phyloP scores from a whole-genome alignment of 495 filamentous ascomycete species.

The Chlorociboria aeruginascens region DNA sequence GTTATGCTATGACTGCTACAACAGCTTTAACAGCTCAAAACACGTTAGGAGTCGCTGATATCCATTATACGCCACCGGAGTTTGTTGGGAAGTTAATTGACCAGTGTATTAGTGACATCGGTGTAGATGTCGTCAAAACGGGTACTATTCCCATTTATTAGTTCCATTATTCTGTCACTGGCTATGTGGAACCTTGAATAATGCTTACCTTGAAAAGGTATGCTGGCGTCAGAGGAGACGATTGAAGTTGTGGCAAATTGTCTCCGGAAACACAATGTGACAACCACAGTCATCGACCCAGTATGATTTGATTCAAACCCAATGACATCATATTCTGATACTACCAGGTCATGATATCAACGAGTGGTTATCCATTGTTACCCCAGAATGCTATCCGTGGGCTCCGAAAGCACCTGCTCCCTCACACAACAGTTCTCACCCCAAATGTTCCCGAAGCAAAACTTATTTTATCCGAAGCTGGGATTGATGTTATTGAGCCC shows the following conservation, averaged over 20 bases:
- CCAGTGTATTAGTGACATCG: conserved; percentile 70
- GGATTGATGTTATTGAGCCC: conserved; percentile 34
- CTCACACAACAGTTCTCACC: conserved; percentile 67
- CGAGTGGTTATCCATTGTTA: conserved; percentile 66
- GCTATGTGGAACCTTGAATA: neutral
- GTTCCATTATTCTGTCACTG: neutral
- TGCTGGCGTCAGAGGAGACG: conserved; percentile 73
- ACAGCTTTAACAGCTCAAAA: conserved; percentile 94
- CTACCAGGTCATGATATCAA: conserved; percentile 80
- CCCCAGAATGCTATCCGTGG: conserved; percentile 53
- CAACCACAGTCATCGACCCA: conserved; percentile 69
- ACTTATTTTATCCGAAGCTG: conserved; percentile 52
- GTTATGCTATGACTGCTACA: conserved; percentile 94
- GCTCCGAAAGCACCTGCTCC: conserved; percentile 57
- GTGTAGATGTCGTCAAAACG: conserved; percentile 82
- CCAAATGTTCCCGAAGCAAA: conserved; percentile 88
- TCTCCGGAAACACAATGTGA: conserved; percentile 45
- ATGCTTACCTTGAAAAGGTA: conserved; percentile 41
- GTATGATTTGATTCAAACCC: conserved; percentile 30
- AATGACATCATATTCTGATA: conserved; percentile 7
- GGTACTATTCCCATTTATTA: conserved; percentile 36
- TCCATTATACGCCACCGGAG: conserved; percentile 64
- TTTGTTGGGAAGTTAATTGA: conserved; percentile 81
- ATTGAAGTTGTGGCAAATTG: conserved; percentile 63
- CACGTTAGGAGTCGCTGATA: conserved; percentile 69